Evolutionary conservation across 495 filamentous ascomycete species (phyloP), one percentile per base, ranked within the genome.

Genomic region (Penicillium verhagenii): DNA sequence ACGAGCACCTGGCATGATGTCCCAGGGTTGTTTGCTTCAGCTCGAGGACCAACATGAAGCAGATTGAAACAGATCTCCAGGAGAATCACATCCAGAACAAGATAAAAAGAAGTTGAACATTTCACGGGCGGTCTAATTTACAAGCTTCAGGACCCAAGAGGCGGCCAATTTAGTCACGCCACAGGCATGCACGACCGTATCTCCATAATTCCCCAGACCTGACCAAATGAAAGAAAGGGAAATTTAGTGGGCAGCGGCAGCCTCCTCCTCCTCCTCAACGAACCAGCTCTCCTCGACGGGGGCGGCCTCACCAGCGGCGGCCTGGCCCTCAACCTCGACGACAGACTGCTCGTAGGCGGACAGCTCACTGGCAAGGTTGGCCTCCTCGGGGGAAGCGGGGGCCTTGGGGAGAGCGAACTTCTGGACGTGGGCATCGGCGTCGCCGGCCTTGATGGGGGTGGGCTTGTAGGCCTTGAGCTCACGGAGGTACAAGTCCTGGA

Each of bases 401-500:
- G 91, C 64, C 69, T 88, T 83, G 50, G 94, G 94, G 21, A 82
- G 69, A 58, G 61, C 65, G 83, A 96, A 99, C 71, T 86, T 91
- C 70, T 92, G 90, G 63, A 97, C 94, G 63, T 95, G 88, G 66
- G 88, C 92, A 51, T 92, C 90, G 66, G 91, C 79, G 70, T 97
- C 95, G 55, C 81, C 80, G 47, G 91, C 77, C 78, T 97, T 97
- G 78, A 92, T 64, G 47, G 86, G 80, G 19, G 87, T 75, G 33
- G 89, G 80, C 81, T 97, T 99, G 86, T 93, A 97, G 73, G 83
- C 81, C 72, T 90, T 92, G 63, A 99, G 85, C 73, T 97, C 93
- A 62, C 84, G 84, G 63, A 99, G 87, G 83, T 97, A 99, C 64
- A 99, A 84, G 59, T 97, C 93, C 77, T 96, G 94, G 60, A 99